phyloP scores from a whole-genome alignment of 805 yeast species.

The Kuraishia molischiana region DNA sequence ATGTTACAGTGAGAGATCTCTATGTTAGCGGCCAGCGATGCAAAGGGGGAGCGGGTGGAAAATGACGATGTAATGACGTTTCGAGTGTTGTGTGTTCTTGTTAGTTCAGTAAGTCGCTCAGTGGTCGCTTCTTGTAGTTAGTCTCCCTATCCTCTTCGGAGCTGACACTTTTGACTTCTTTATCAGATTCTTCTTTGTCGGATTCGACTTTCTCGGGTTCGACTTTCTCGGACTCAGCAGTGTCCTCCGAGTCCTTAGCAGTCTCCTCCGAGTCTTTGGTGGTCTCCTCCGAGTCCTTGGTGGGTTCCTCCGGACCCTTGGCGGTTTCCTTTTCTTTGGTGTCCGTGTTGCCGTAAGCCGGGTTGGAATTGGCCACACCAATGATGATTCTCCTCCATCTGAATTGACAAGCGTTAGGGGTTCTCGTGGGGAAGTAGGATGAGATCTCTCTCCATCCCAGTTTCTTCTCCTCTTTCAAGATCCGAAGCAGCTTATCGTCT shows the following conservation, averaged over 20 bases:
- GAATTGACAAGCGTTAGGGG: slow-evolving; percentile 85
- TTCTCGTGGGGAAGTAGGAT: slow-evolving; percentile 65
- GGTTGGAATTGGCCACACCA: slow-evolving; percentile 15
- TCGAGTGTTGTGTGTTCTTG: not conserved
- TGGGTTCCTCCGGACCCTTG: not conserved
- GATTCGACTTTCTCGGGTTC: no score
- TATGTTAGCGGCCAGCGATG: no score
- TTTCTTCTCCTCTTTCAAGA: slow-evolving; percentile 72
- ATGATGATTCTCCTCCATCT: slow-evolving; percentile 68
- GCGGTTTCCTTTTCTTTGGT: no score
- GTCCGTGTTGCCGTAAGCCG: no score
- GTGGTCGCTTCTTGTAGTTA: slow-evolving; percentile 1
- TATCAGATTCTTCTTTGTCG: no score
- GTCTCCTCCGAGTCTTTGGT: not conserved
- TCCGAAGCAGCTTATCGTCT: slow-evolving; percentile 63
- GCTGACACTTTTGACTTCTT: no score
- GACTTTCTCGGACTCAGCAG: not conserved
- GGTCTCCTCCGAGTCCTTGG: not conserved
- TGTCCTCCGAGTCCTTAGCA: no score
- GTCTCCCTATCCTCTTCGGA: no score
- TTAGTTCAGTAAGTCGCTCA: slow-evolving; percentile 1
- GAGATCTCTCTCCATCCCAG: slow-evolving; percentile 89
- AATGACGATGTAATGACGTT: no score
- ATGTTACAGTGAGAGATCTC: no score
- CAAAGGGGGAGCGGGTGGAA: no score